phyloP scores from a whole-genome alignment of 179 eudicot genomes.

The Camellia oleifera region DNA sequence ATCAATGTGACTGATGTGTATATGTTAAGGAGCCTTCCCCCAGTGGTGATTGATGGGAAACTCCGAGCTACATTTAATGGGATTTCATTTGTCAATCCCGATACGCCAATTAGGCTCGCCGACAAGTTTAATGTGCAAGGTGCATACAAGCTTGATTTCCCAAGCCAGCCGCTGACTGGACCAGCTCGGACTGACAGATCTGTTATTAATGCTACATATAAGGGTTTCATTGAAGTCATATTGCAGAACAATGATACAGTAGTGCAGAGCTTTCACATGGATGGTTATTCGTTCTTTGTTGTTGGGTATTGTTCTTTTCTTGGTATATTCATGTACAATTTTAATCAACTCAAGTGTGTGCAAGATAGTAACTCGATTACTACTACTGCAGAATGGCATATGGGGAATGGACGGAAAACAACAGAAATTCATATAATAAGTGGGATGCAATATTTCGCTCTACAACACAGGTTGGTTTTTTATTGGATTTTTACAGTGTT shows the following conservation, averaged over 20 bases:
- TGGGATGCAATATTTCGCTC: constrained; percentile 92
- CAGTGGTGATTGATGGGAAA: constrained; percentile 56
- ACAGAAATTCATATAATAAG: constrained; percentile 63
- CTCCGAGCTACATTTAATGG: constrained; percentile 72
- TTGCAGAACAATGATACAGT: constrained; percentile 91
- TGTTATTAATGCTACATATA: constrained; percentile 74
- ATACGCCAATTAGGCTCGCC: constrained; percentile 83
- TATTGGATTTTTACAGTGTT: not conserved
- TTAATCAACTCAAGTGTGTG: not conserved
- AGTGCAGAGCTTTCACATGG: constrained; percentile 81
- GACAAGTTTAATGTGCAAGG: constrained; percentile 65
- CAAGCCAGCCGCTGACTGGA: constrained; percentile 50
- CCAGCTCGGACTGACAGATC: constrained; percentile 54
- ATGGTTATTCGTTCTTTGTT: constrained; percentile 82
- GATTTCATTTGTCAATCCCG: constrained; percentile 76
- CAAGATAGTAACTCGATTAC: not conserved
- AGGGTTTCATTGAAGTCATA: constrained; percentile 75
- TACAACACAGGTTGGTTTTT: constrained; percentile 66
- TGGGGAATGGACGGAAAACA: constrained; percentile 82
- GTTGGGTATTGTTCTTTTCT: constrained; percentile 62
- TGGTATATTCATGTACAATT: not conserved
- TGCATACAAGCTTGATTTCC: constrained; percentile 77
- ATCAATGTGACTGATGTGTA: constrained; percentile 73
- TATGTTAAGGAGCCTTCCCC: constrained; percentile 62
- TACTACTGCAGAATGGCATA: constrained; percentile 62